Evolutionary conservation across 768 basidiomycete species (phyloP), one percentile per base, ranked within the genome.

Genomic region (Boletus vinaceobasis): DNA sequence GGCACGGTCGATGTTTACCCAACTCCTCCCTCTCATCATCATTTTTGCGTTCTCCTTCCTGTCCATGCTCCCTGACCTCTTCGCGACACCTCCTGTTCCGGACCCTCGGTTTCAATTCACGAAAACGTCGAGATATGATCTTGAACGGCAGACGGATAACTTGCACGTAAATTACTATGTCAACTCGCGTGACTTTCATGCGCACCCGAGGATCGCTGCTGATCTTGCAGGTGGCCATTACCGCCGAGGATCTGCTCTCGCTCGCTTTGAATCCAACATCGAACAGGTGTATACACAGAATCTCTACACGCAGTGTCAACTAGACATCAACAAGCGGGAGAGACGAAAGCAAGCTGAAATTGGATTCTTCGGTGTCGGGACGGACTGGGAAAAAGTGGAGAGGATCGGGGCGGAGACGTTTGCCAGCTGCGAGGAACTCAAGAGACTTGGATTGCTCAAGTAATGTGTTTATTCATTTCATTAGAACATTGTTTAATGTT

Each of bases 351-450:
- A 94, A 49, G 78, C 81, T 9, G 87, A 93, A 63, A 71, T 90
- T 37, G 96, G 96, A 5, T 71, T 97, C 57, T 94, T 98, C 69
- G 96, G 95, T 6, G 75, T 97, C 50, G 91, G 93, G 31, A 90
- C 93, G 11, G 90, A 98, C 67, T 93, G 90, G 89, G 87, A 93
- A 32, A 90, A 91, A 72, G 88, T 98, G 55, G 77, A 79, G 68
- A 70, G 73, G 60, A 87, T 97, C 49, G 81, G 88, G 47, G 73
- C 71, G 31, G 88, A 94, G 75, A 79, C 76, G 36, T 77, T 93
- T 44, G 78, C 79, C 55, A 85, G 82, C 62, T 98, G 95, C 66
- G 89, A 93, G 56, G 84, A 85, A 71, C 74, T 95, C 65, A 84
- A 76, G 71, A 71, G 75, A 66, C 66, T 88, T 64, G 85, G 87